Evolutionary conservation across 768 basidiomycete species (phyloP), one percentile per base, ranked within the genome.

Genomic region (Ephemerocybe angulata): DNA sequence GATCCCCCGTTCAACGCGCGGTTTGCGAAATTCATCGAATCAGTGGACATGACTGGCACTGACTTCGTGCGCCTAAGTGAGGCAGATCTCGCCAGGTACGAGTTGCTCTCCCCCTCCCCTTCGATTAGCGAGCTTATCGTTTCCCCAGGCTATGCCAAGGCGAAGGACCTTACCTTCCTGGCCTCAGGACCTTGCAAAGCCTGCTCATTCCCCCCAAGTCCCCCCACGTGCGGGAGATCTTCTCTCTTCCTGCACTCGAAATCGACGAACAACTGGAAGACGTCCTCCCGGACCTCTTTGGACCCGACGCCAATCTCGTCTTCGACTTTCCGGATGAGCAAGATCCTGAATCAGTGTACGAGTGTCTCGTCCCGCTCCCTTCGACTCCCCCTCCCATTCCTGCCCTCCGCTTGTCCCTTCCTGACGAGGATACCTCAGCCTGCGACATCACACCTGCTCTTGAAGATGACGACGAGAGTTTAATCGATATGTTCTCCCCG

Each of bases 1-100:
- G 55, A 56, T 28, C 38, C 38, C 8, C 55, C 55, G 11, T 56
- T 56, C 42, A 40, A 50, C 21, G 38, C 15, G 11, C 50, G 50
- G 40, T 56, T 56, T 31, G 27, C 55, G 3, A 42, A 31, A 29
- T 56, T 51, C 46, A 50, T 51, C 28, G 38, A 51, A 24, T 29
- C 29, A 8, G 41, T 56, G 10, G 25, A 37, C 5, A 56, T 56
- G 48, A 56, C 19, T 27, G 55, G 55, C 19, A 15, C 40, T 10
- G 38, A 50, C 27, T 56, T 50, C 42, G 42, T 51, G 8, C 25
- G 31, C 2, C 3, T 56, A 7, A 50, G 50, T 6, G 48, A 50
- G 4, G 42, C 50, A n/a, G 28, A 40, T n/a, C 55, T 56, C 1
- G 37, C 2, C 19, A 40, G 55, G 55, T 56, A 19, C 22, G 48